Conservation (phyloP, 305 asterid species). For the Petunia hybrid region DNA sequence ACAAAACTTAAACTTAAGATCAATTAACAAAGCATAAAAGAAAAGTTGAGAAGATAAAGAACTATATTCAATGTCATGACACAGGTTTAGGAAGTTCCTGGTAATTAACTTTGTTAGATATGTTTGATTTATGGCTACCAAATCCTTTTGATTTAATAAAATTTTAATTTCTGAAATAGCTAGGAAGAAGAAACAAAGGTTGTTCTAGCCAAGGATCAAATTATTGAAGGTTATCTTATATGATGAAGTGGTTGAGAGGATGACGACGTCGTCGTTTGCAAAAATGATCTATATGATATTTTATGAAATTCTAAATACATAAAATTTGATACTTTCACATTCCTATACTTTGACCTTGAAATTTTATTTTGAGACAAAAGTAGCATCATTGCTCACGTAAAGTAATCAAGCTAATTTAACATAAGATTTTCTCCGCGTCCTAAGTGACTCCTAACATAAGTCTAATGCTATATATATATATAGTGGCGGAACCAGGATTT, state of each 20-base stretch:
- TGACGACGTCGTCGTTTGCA: conserved; percentile 1
- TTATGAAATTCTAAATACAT: neutral
- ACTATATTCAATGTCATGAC: neutral
- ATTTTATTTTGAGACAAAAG: too few relatives aligned
- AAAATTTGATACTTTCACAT: too few relatives aligned
- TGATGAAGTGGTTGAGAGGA: neutral
- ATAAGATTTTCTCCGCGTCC: too few relatives aligned
- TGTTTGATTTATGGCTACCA: neutral
- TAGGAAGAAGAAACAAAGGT: neutral
- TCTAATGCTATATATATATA: too few relatives aligned
- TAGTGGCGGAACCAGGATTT: too few relatives aligned
- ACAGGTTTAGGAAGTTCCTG: neutral
- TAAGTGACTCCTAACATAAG: too few relatives aligned
- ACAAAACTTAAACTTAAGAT: neutral
- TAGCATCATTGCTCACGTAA: too few relatives aligned
- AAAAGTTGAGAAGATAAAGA: neutral
- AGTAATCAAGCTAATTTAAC: too few relatives aligned
- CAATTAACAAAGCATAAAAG: neutral
- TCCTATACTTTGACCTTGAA: too few relatives aligned
- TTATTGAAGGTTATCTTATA: neutral
- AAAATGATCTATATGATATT: conserved; percentile 21
- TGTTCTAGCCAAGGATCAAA: too few relatives aligned
- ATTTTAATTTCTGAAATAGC: too few relatives aligned
- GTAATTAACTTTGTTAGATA: neutral
- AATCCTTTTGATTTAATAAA: neutral